These are phyloP conservation scores for Eimeria necatrix DNA, from an alignment of 169 alveolate genomes.

Conservation along the genomic window DNA sequence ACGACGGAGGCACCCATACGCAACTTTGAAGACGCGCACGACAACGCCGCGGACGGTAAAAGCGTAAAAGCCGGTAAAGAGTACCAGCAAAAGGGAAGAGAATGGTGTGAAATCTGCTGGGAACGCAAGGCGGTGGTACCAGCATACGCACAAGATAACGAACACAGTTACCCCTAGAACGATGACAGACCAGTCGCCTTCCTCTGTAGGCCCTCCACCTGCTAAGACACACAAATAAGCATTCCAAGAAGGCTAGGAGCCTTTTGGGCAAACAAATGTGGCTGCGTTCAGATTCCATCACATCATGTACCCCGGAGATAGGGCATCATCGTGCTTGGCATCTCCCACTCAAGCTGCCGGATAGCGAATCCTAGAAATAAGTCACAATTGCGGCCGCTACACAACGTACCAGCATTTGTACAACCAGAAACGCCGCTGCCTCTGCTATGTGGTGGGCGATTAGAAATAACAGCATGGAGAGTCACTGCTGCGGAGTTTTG, in stretches of 20 bases:
- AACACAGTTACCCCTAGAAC: conserved; percentile 72
- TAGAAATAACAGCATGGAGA: conserved; percentile 69
- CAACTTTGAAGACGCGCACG: conserved; percentile 53
- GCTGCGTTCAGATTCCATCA: too few relatives aligned
- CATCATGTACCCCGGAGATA: too few relatives aligned
- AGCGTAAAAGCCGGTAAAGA: conserved; percentile 67
- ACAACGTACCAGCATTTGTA: conserved; percentile 35
- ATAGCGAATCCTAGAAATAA: too few relatives aligned
- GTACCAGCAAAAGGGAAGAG: conserved; percentile 56
- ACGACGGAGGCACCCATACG: conserved; percentile 57
- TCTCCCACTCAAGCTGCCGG: too few relatives aligned
- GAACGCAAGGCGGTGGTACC: conserved; percentile 71
- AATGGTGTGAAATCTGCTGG: conserved; percentile 64
- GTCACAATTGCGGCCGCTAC: too few relatives aligned
- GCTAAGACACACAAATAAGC: neutral
- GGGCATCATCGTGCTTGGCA: too few relatives aligned
- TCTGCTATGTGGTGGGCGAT: conserved; percentile 38
- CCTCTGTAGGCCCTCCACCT: conserved; percentile 43
- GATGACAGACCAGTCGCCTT: conserved; percentile 63
- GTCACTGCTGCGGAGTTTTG: conserved; percentile 13
- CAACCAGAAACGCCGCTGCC: conserved; percentile 23
- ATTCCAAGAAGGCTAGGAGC: neutral
- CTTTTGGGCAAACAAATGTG: too few relatives aligned
- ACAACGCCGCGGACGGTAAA: conserved; percentile 68
- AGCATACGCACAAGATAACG: conserved; percentile 68